Percentiles rank a stretch among this genome's conserved stretches.
phyloP scores from a whole-genome alignment of 1,139 yeast species.

The Saccharomycopsis phalli region DNA sequence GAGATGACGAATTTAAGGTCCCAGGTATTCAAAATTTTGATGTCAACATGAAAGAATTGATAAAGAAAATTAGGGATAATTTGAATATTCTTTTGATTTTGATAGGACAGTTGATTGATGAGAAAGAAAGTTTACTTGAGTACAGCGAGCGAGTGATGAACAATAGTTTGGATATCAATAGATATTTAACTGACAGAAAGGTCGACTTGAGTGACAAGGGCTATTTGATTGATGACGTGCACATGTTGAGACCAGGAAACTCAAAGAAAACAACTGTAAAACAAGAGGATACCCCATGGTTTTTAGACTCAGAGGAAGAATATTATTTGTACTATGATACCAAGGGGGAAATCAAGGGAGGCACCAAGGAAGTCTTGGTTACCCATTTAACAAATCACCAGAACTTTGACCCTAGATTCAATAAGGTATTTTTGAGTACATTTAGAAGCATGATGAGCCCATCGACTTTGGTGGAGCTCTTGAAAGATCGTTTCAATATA shows the following conservation, averaged over 20 bases:
- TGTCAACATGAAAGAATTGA: conserved; percentile 36
- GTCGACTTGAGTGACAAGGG: conserved; percentile 17
- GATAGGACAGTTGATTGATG: conserved; percentile 54
- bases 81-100: conserved; percentile 37
- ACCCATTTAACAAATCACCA: conserved; percentile 81
- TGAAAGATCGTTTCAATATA: conserved; percentile 59
- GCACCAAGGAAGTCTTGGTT: conserved; percentile 71
- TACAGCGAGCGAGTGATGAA: conserved; percentile 75
- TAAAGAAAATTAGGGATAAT: conserved; percentile 38
- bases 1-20: not conserved
- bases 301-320: conserved; percentile 69
- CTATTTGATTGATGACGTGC: conserved; percentile 10
- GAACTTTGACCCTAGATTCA: conserved; percentile 57
- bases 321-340: conserved; percentile 63
- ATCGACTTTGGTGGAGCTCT: conserved; percentile 48
- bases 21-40: conserved; percentile 34
- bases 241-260: not conserved
- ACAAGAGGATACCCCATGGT: conserved; percentile 61
- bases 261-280: not conserved
- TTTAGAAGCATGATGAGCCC: conserved; percentile 73
- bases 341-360: conserved; percentile 75
- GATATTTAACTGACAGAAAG: conserved; percentile 9
- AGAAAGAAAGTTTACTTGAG: conserved; percentile 58
- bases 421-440: conserved; percentile 61
- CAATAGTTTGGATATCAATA: conserved; percentile 7